A percentile compares a stretch with the other conserved stretches of the same genome.
These are phyloP conservation scores for Phytopythium mirpurense DNA, from an alignment of 352 stramenopile species.

Conservation along the genomic window DNA sequence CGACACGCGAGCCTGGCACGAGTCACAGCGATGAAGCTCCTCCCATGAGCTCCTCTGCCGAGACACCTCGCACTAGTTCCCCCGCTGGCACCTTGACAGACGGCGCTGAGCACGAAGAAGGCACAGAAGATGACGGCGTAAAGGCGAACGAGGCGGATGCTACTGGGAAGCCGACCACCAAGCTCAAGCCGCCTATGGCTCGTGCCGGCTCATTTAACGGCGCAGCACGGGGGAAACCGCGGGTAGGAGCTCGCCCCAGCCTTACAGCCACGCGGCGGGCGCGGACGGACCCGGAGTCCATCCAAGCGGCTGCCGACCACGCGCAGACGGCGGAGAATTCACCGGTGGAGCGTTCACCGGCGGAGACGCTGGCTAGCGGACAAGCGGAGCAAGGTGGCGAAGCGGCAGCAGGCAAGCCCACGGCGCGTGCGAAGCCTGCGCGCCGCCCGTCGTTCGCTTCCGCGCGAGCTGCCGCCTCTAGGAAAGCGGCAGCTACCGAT, in stretches of 20 bases:
- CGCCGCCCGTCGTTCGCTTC: constrained; percentile 26
- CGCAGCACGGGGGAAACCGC: constrained; percentile 9
- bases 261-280: constrained; percentile 14
- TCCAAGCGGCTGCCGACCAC: not conserved
- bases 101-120: not conserved
- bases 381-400: not conserved
- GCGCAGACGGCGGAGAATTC: not conserved
- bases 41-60: not conserved
- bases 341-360: not conserved
- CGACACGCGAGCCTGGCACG: not conserved
- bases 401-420: constrained; percentile 1
- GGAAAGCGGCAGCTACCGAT: constrained; percentile 8
- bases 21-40: no score
- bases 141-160: not conserved
- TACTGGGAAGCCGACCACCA: not conserved
- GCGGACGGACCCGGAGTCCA: constrained; percentile 20
- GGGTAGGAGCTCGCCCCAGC: not conserved
- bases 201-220: constrained; percentile 18
- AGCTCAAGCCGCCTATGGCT: not conserved
- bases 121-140: no score
- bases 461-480: constrained; percentile 16
- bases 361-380: no score
- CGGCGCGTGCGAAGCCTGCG: constrained; percentile 2
- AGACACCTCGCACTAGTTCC: not conserved
- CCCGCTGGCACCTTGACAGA: not conserved